Base-by-base conservation (phyloP, 2,329 filamentous ascomycete species). In the Fusarium lyarnte region DNA sequence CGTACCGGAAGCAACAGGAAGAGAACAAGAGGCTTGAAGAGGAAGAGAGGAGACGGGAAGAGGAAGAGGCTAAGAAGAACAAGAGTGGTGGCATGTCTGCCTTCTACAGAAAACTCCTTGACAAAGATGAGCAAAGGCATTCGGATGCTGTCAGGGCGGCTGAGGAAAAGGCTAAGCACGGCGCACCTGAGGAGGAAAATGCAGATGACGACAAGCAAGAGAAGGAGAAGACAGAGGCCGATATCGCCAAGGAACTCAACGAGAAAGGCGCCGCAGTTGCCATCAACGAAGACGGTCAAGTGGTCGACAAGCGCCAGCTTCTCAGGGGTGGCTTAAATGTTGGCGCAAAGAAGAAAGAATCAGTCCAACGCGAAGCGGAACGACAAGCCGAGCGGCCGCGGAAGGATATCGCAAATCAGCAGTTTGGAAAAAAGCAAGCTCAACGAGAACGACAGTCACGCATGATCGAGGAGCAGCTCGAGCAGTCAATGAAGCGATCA, bases 221-320 rank as follows among this genome's bases (percentile, higher is more conserved):
- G 1, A 88, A 89, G 59, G 85, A 85, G 54, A 90, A 88, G 79
- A 85, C 85, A 1, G 90, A 91, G 23, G 87, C 87, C 5, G 88
- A 94, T 38, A 77, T 90, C n/a, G 92, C 91, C 8, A 86, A 84
- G 52, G 91, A 93, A 76, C 86, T 94, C 58, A 91, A 91, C 59
- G 87, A 88, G 42, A 89, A 85, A 69, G 89, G 84, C 70, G 90
- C 83, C 1, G 83, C 85, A 7, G 87, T 96, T 42, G 87, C 90
- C 12, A 82, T 95, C 76, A 95, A 95, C 76, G 93, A 96, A 69
- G 93, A 96, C 42, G 93, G 93, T 0, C 90, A 95, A 78, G 91
- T 96, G 4, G 91, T 94, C 31, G 93, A 97, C 79, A 95, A 94
- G 84, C 87, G 93, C n/a, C 91, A 96, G 79, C 84, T 96, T 13